Evolutionary conservation across 2,329 filamentous ascomycete species (phyloP).

Genomic region (Xylariaceae sp.): DNA sequence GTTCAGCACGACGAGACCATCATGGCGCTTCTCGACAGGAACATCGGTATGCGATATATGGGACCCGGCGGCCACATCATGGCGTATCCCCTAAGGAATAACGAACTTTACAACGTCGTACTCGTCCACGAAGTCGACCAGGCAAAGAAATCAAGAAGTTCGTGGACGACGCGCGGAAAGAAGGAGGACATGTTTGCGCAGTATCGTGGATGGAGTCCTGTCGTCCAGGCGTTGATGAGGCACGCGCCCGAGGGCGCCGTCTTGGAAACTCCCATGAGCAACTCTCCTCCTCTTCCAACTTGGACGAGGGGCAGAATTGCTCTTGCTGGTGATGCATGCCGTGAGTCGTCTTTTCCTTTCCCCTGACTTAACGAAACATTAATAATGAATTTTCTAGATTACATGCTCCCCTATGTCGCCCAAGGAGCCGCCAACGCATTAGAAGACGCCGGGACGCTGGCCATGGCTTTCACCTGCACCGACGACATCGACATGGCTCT

Average conservation of each 20-base stretch:
- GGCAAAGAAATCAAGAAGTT: conserved; percentile 42
- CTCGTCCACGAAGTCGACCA: conserved; percentile 57
- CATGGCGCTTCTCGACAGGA: conserved; percentile 49
- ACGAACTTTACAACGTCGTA: conserved; percentile 62
- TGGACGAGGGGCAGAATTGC: conserved; percentile 42
- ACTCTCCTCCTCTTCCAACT: conserved; percentile 56
- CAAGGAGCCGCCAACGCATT: conserved; percentile 62
- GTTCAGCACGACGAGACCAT: conserved; percentile 46
- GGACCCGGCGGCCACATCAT: conserved; percentile 36
- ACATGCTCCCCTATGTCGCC: conserved; percentile 58
- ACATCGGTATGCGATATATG: conserved; percentile 49
- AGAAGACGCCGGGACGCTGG: conserved; percentile 41
- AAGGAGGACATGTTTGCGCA: conserved; percentile 57
- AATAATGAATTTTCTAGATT: conserved; percentile 55
- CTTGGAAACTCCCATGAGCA: conserved; percentile 60
- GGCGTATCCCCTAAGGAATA: conserved; percentile 58
- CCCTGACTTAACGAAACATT: conserved; percentile 48
- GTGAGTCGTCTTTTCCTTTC: conserved; percentile 3
- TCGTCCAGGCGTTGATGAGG: conserved; percentile 7
- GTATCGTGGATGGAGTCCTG: conserved; percentile 34
- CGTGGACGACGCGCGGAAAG: conserved; percentile 58
- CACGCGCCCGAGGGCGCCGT: conserved; percentile 39
- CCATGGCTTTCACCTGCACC: conserved; percentile 25
- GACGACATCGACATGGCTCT: conserved; percentile 19
- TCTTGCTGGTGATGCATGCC: conserved; percentile 20